phyloP scores from a whole-genome alignment of 1,284 basidiomycete genomes.

The Schizophyllum amplum region DNA sequence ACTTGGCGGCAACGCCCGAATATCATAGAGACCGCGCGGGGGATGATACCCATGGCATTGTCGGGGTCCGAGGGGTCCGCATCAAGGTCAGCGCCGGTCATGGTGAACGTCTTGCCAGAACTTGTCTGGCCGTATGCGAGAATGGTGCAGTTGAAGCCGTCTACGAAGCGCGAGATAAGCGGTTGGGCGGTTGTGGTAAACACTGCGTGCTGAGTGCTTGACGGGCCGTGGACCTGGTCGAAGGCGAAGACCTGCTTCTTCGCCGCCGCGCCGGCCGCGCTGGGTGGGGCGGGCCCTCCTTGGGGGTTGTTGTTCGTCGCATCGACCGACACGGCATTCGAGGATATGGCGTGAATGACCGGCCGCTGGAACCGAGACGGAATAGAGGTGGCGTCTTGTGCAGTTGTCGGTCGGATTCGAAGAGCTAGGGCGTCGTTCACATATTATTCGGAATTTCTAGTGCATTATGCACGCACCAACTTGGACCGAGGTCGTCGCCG shows the following conservation, averaged over 20 bases:
- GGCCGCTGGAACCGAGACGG: slow-evolving; percentile 90
- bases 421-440: slow-evolving; percentile 50
- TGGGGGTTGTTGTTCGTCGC: slow-evolving; percentile 40
- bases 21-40: slow-evolving; percentile 88
- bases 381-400: slow-evolving; percentile 76
- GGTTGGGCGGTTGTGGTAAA: slow-evolving; percentile 81
- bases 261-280: slow-evolving; percentile 43
- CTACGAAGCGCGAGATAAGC: slow-evolving; percentile 84
- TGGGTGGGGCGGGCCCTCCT: slow-evolving; percentile 31
- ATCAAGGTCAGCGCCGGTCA: slow-evolving; percentile 87
- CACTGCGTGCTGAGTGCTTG: slow-evolving; percentile 77
- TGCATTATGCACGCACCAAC: slow-evolving; percentile 51
- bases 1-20: slow-evolving; percentile 73
- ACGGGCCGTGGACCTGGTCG: slow-evolving; percentile 86
- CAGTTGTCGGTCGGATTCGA: slow-evolving; percentile 84
- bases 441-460: neutral
- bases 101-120: slow-evolving; percentile 95
- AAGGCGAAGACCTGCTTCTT: slow-evolving; percentile 90
- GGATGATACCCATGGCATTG: slow-evolving; percentile 90
- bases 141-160: slow-evolving; percentile 97
- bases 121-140: slow-evolving; percentile 98
- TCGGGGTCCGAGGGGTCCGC: slow-evolving; percentile 67
- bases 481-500: slow-evolving; percentile 78
- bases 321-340: slow-evolving; percentile 72
- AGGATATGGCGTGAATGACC: slow-evolving; percentile 70